Evolutionary conservation across 805 yeast genomes (phyloP).

Genomic region (Metschnikowia reukaufii): DNA sequence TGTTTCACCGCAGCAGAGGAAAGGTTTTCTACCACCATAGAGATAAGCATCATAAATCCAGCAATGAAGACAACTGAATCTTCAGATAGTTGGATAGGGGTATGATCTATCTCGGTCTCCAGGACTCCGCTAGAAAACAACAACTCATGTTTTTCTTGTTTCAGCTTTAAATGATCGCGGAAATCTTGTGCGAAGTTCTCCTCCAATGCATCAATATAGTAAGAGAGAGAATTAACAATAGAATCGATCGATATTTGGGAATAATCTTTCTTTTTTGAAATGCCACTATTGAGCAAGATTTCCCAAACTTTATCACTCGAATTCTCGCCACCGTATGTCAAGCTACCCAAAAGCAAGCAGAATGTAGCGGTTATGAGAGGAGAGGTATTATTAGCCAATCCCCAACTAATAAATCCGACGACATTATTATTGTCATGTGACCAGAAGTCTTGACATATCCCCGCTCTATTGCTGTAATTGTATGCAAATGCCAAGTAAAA

Average conservation of each 20-base stretch:
- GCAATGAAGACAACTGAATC: constrained; percentile 75
- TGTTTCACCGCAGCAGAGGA: constrained; percentile 26
- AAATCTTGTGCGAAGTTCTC: constrained; percentile 31
- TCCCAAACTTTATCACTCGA: constrained; percentile 47
- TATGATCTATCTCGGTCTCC: constrained; percentile 21
- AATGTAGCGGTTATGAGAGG: constrained; percentile 81
- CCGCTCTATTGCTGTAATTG: constrained; percentile 62
- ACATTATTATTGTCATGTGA: constrained; percentile 48
- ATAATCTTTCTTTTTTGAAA: constrained; percentile 37
- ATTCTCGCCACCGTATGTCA: constrained; percentile 60
- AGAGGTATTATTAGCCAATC: constrained; percentile 70
- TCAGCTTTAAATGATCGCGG: constrained; percentile 26
- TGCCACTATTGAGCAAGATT: constrained; percentile 27
- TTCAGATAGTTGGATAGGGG: constrained; percentile 61
- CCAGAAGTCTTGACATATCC: constrained; percentile 66
- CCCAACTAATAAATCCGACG: constrained; percentile 87
- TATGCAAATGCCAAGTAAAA: constrained; percentile 75
- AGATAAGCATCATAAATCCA: constrained; percentile 67
- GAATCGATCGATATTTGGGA: constrained; percentile 55
- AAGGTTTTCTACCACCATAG: constrained; percentile 32
- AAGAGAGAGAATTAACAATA: constrained; percentile 52
- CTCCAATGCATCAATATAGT: constrained; percentile 49
- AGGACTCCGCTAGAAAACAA: constrained; percentile 14
- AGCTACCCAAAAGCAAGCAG: constrained; percentile 73
- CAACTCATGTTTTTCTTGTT: constrained; percentile 38